A percentile compares a stretch with the other conserved stretches of the same genome.
phyloP scores from a whole-genome alignment of 2,329 filamentous ascomycete genomes.

The Hymenoscyphus albidus region DNA sequence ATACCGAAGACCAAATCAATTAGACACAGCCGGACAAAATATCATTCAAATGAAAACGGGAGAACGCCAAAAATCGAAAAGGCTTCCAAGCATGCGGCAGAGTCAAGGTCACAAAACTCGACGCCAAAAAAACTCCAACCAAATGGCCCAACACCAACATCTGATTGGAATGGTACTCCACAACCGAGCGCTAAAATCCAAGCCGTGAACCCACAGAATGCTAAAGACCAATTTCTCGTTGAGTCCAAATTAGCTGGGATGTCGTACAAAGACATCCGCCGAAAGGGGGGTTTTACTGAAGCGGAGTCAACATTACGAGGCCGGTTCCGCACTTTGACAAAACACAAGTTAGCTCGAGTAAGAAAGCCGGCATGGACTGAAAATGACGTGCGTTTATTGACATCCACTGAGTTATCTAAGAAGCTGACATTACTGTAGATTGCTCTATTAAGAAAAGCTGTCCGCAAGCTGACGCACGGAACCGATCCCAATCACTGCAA shows the following conservation, averaged over 20 bases:
- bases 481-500: slow-evolving; percentile 34
- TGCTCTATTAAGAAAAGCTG: slow-evolving; percentile 43
- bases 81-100: neutral
- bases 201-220: slow-evolving; percentile 27
- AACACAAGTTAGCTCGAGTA: slow-evolving; percentile 57
- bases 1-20: neutral
- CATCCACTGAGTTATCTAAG: neutral
- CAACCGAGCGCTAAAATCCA: slow-evolving; percentile 10
- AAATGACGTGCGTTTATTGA: slow-evolving; percentile 54
- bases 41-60: neutral
- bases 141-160: slow-evolving; percentile 16
- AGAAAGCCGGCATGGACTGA: slow-evolving; percentile 62
- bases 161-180: neutral
- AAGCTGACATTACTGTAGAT: slow-evolving; percentile 36
- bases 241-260: slow-evolving; percentile 51
- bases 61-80: neutral
- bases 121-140: slow-evolving; percentile 20
- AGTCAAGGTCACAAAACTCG: neutral
- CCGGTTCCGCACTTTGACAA: slow-evolving; percentile 61
- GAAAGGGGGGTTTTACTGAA: slow-evolving; percentile 52
- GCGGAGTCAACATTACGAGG: slow-evolving; percentile 72
- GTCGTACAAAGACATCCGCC: slow-evolving; percentile 63
- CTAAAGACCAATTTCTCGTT: slow-evolving; percentile 50
- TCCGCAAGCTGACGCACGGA: slow-evolving; percentile 36
- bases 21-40: neutral